These are phyloP conservation scores for Arthrobotrys entomopaga DNA, from an alignment of 2,329 filamentous ascomycete genomes.

Conservation along the genomic window DNA sequence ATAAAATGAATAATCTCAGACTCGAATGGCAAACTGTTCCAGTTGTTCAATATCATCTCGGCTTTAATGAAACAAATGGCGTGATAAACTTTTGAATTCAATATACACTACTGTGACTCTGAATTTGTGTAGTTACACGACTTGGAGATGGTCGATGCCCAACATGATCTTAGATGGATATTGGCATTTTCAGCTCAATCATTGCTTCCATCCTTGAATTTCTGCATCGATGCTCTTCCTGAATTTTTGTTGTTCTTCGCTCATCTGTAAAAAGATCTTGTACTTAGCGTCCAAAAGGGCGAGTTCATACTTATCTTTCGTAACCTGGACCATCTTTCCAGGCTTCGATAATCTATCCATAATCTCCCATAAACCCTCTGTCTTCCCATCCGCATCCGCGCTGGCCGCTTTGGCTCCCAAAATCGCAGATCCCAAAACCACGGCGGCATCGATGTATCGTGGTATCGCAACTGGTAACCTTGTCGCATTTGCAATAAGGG, in stretches of 20 bases:
- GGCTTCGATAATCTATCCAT: conserved; percentile 98
- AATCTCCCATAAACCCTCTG: conserved; percentile 90
- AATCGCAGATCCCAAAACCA: conserved; percentile 98
- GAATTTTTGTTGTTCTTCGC: conserved; percentile 83
- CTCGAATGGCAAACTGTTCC: too few species aligned
- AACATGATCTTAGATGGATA: neutral
- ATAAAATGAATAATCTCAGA: too few species aligned
- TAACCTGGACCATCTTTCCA: conserved; percentile 82
- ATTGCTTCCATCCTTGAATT: conserved; percentile 63
- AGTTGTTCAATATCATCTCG: too few species aligned
- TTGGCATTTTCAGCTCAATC: neutral
- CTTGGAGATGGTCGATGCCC: neutral
- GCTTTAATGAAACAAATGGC: too few species aligned
- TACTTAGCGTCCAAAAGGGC: conserved; percentile 88
- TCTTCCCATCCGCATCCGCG: conserved; percentile 75
- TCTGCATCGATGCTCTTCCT: conserved; percentile 78
- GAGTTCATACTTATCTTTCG: conserved; percentile 77
- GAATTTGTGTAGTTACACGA: neutral
- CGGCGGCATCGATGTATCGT: conserved; percentile 90
- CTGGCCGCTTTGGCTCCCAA: conserved; percentile 96
- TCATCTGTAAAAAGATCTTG: conserved; percentile 93
- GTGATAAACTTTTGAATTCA: too few species aligned
- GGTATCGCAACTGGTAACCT: conserved; percentile 93
- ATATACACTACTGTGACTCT: too few species aligned
- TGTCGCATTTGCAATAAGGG: conserved; percentile 88